Percentiles rank a stretch among this genome's conserved stretches.
These are phyloP conservation scores for Lolium perenne DNA, from an alignment of 176 grass and related monocot species.

Conservation along the genomic window DNA sequence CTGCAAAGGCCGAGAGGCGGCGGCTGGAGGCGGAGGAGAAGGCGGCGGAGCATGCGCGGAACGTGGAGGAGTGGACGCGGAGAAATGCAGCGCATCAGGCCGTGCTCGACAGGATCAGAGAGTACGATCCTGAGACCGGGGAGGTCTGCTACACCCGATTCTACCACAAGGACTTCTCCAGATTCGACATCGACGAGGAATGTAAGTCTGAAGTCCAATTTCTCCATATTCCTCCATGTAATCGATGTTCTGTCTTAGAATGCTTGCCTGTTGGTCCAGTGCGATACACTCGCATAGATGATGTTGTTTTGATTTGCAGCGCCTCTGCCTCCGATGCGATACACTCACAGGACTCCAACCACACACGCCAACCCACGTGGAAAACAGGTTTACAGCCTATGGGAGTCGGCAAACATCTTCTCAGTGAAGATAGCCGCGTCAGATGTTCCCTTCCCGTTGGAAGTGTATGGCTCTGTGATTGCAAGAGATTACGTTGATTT, in stretches of 20 bases:
- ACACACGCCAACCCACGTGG: not conserved
- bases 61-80: not conserved
- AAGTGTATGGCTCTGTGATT: conserved; percentile 14
- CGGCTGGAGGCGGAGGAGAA: not conserved
- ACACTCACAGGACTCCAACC: not conserved
- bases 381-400: not conserved
- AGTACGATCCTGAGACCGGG: not conserved
- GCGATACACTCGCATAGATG: not conserved
- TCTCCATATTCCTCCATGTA: not conserved
- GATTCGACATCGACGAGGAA: conserved; percentile 12
- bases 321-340: not conserved
- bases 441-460: not conserved
- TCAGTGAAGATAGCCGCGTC: not conserved
- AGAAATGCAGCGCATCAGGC: not conserved
- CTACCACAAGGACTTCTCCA: not conserved
- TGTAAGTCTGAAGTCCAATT: not conserved
- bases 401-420: not conserved
- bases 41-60: conserved; percentile 27
- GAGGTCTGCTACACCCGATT: conserved; percentile 18
- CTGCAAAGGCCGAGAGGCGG: not conserved
- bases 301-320: conserved; percentile 9
- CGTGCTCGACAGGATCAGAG: not conserved
- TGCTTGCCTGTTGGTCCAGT: not conserved
- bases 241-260: not conserved
- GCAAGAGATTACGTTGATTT: conserved; percentile 9